Conservation (phyloP, 2,329 filamentous ascomycete genomes). For the Dothideomycetidae sp. region DNA sequence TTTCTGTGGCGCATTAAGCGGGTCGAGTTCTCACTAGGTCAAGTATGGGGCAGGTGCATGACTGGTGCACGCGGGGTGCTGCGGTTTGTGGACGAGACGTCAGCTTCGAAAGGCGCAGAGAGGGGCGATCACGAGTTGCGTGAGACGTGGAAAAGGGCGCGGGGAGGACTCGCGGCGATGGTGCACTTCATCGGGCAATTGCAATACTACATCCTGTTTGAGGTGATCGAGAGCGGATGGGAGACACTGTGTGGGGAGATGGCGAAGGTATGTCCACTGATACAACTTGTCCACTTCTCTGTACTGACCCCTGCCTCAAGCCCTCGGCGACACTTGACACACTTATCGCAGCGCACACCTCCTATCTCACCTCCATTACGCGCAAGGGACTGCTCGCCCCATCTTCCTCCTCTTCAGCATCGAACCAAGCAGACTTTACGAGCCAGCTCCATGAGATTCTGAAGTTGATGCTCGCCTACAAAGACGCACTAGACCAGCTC, state of each 20-base stretch:
- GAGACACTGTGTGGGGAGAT: conserved; percentile 73
- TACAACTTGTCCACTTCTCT: not conserved
- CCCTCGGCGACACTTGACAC: conserved; percentile 89
- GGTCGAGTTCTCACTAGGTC: conserved; percentile 83
- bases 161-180: conserved; percentile 89
- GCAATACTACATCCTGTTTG: conserved; percentile 97
- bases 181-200: conserved; percentile 94
- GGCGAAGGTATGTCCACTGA: conserved; percentile 34
- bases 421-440: conserved; percentile 56
- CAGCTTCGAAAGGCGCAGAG: not conserved
- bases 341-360: conserved; percentile 78
- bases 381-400: conserved; percentile 72
- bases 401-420: conserved; percentile 17
- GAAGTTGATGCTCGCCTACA: conserved; percentile 85
- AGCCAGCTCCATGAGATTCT: conserved; percentile 83
- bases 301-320: conserved; percentile 10
- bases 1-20: conserved; percentile 97
- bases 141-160: conserved; percentile 71
- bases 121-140: conserved; percentile 37
- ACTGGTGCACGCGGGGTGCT: conserved; percentile 88
- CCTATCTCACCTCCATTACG: conserved; percentile 85
- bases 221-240: conserved; percentile 96
- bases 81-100: conserved; percentile 50
- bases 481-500: conserved; percentile 81
- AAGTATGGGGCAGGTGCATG: conserved; percentile 90